Evolutionary conservation across 257 asterid genomes (phyloP), one percentile per base, ranked within the genome.

Genomic region (Nicotiana benthamiana): DNA sequence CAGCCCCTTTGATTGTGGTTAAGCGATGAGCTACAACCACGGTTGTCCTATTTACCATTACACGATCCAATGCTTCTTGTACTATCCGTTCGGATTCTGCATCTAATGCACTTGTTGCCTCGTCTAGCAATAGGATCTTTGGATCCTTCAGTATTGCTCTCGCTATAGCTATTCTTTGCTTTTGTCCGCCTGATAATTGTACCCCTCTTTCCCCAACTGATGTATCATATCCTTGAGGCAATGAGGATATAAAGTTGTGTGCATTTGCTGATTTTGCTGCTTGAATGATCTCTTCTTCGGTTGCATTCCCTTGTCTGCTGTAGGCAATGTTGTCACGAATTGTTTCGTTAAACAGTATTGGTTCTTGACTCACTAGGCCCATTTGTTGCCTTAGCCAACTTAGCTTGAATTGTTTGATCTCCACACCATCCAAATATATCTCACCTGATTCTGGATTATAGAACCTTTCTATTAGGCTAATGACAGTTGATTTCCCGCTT

Each of bases 291-390:
- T 91, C 97, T 53, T 93, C 93, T 53, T 93, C 98, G 0, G 90
- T 83, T 3, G 86, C 86, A 0, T 85, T 85, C 28, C 92, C 94
- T 20, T 82, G 88, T 53, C 91, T 91, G 22, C 94, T 90, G 20
- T 92, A 93, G 8, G 92, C 90, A 46, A 93, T 92, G 88, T 92
- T 93, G 79, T 88, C 85, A 0, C 93, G 90, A 13, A 93, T 93
- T 0, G 98, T 90, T 52, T 92, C 97, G 51, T 93, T 92, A 87
- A 93, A 92, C 63, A 93, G 90, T n/a, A 89, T 65, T 5, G 98
- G 98, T 67, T 93, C 98, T 82, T 93, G 98, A 82, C 98, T 91
- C 26, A 93, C 98, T 57, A 92, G 32, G 15, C 97, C 97, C 90
- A 93, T 92, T 36, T 92, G 97, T 43, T 92, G 92, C 83, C 98